Evolutionary conservation across 768 basidiomycete genomes (phyloP).

Genomic region (Lactarius vividus): DNA sequence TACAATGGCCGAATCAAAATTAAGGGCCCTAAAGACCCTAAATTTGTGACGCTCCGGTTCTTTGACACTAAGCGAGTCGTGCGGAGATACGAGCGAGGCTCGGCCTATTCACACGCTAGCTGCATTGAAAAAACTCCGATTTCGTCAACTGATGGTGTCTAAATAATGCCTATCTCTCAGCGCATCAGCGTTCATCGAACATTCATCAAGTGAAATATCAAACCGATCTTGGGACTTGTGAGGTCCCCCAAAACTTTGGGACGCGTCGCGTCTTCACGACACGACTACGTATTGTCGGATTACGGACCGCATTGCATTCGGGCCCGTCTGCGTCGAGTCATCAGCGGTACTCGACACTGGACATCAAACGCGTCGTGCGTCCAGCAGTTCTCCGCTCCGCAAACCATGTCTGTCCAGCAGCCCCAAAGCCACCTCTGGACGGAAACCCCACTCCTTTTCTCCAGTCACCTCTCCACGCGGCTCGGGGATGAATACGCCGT

Average conservation of each 20-base stretch:
- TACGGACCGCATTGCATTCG: not conserved
- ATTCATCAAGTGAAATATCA: not conserved
- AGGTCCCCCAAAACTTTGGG: not conserved
- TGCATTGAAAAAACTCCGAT: not conserved
- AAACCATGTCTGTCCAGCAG: not conserved
- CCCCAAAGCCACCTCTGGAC: slow-evolving; percentile 12
- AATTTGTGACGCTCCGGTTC: no score
- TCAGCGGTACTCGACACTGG: not conserved
- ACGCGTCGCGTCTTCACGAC: not conserved
- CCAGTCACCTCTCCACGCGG: slow-evolving; percentile 14
- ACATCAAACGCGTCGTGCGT: not conserved
- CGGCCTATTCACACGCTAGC: not conserved
- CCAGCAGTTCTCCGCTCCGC: not conserved
- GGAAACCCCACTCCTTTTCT: slow-evolving; percentile 18
- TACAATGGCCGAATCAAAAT: not conserved
- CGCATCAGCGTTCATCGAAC: not conserved
- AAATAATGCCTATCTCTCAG: not conserved
- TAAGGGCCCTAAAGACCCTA: not conserved
- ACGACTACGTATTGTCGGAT: not conserved
- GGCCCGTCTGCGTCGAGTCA: not conserved
- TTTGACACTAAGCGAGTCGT: not conserved
- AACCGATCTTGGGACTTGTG: not conserved
- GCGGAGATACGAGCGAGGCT: not conserved
- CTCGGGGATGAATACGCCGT: slow-evolving; percentile 11
- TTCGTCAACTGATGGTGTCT: not conserved